A percentile compares a stretch with the other conserved stretches of the same genome.
phyloP scores from a whole-genome alignment of 2,329 filamentous ascomycete genomes.

The Aspergillus terreus region DNA sequence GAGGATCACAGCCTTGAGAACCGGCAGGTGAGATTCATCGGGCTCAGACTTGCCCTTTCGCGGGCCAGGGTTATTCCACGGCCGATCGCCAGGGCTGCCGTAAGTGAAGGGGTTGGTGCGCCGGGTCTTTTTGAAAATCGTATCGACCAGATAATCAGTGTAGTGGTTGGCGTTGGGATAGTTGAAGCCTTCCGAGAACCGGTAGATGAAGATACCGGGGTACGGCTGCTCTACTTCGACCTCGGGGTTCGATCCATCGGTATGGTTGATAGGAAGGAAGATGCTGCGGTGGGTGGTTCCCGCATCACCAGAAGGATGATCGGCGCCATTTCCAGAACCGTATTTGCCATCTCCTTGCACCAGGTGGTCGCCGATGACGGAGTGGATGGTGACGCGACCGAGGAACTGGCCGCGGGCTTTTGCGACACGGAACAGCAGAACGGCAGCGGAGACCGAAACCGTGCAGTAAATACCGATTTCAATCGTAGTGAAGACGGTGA shows the following conservation, averaged over 20 bases:
- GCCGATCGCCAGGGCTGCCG: constrained; percentile 67
- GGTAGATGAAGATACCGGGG: constrained; percentile 92
- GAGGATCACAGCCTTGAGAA: constrained; percentile 82
- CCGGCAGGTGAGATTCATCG: constrained; percentile 55
- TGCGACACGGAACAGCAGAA: constrained; percentile 79
- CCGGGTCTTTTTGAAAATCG: constrained; percentile 68
- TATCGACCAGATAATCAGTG: constrained; percentile 69
- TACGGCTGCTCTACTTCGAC: constrained; percentile 77
- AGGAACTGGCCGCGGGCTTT: constrained; percentile 81
- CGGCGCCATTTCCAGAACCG: constrained; percentile 47
- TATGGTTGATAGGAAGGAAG: constrained; percentile 81
- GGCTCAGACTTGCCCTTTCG: constrained; percentile 51
- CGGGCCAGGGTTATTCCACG: constrained; percentile 92
- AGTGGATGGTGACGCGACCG: constrained; percentile 78
- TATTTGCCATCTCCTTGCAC: constrained; percentile 63
- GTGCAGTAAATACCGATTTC: constrained; percentile 92
- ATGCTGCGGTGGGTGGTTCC: constrained; percentile 65
- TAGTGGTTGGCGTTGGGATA: constrained; percentile 92
- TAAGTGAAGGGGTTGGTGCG: constrained; percentile 70
- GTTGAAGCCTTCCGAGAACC: constrained; percentile 91
- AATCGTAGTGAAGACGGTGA: constrained; percentile 83
- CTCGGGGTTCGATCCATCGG: constrained; percentile 86
- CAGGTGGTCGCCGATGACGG: constrained; percentile 72
- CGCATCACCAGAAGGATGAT: constrained; percentile 31
- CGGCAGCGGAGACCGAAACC: constrained; percentile 68